These are phyloP conservation scores for Phytophthora boehmeriae DNA, from an alignment of 352 stramenopile species.

Conservation along the genomic window DNA sequence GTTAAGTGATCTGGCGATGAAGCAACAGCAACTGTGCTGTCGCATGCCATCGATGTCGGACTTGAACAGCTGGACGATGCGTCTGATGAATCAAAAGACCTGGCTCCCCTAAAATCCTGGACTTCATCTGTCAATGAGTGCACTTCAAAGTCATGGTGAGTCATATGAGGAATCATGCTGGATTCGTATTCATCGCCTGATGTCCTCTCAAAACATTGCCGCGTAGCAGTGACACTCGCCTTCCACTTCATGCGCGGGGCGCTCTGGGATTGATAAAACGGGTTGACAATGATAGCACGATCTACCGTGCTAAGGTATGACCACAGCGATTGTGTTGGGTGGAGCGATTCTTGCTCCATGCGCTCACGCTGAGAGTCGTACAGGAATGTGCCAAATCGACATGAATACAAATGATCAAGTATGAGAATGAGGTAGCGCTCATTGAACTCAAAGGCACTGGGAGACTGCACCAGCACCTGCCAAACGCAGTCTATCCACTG, in stretches of 20 bases:
- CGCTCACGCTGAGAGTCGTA: slow-evolving; percentile 93
- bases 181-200: slow-evolving; percentile 11
- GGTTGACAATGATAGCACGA: slow-evolving; percentile 63
- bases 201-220: slow-evolving; percentile 56
- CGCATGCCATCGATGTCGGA: slow-evolving; percentile 28
- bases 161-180: slow-evolving; percentile 17
- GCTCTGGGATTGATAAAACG: slow-evolving; percentile 69
- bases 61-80: slow-evolving; percentile 30
- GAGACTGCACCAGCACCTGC: slow-evolving; percentile 79
- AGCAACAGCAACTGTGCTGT: slow-evolving; percentile 37
- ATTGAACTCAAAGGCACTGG: slow-evolving; percentile 87
- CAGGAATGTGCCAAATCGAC: slow-evolving; percentile 93
- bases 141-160: slow-evolving; percentile 30
- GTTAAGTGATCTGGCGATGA: slow-evolving; percentile 36
- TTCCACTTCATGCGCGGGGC: slow-evolving; percentile 57
- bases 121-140: slow-evolving; percentile 32
- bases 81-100: slow-evolving; percentile 31
- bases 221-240: slow-evolving; percentile 56
- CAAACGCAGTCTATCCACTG: slow-evolving; percentile 91
- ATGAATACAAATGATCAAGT: slow-evolving; percentile 83
- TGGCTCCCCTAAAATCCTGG: slow-evolving; percentile 14
- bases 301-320: slow-evolving; percentile 76
- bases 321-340: slow-evolving; percentile 78
- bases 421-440: slow-evolving; percentile 83
- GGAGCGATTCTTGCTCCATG: slow-evolving; percentile 49